A percentile compares a stretch with the other conserved stretches of the same genome.
Evolutionary conservation across 2,329 filamentous ascomycete genomes (phyloP).

Genomic region (Aspergillus felis): DNA sequence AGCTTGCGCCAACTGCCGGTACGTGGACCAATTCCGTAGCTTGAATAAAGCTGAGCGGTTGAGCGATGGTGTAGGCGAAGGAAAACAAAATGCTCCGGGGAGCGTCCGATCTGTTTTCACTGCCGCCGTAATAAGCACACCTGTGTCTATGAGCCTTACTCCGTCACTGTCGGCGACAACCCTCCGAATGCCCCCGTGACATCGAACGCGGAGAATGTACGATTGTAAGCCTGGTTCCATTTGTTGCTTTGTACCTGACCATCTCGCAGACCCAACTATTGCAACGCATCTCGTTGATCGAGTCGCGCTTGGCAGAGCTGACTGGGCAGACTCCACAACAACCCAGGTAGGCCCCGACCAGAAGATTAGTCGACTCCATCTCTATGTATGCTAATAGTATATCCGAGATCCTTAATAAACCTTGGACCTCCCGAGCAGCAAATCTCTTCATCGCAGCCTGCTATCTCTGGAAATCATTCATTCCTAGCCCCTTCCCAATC

Average conservation of each 20-base stretch:
- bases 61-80: conserved; percentile 14
- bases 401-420: no score
- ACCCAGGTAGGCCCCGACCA: no score
- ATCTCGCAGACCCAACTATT: conserved; percentile 13
- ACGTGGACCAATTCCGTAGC: no score
- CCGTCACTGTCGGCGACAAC: conserved; percentile 10
- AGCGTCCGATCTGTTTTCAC: conserved; percentile 21
- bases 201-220: neutral
- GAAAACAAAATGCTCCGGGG: conserved; percentile 25
- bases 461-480: no score
- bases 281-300: conserved; percentile 17
- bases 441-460: no score
- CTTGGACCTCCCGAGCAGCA: no score
- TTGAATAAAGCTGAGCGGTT: no score
- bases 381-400: no score
- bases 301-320: conserved; percentile 21
- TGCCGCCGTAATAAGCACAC: conserved; percentile 21
- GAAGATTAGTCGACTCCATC: no score
- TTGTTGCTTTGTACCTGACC: neutral
- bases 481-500: conserved; percentile 8
- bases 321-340: conserved; percentile 5
- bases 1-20: conserved; percentile 28
- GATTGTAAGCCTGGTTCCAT: neutral
- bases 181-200: neutral
- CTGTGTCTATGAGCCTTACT: conserved; percentile 25